These are phyloP conservation scores for Paxillus ammoniavirescens DNA, from an alignment of 768 basidiomycete species.

Conservation along the genomic window DNA sequence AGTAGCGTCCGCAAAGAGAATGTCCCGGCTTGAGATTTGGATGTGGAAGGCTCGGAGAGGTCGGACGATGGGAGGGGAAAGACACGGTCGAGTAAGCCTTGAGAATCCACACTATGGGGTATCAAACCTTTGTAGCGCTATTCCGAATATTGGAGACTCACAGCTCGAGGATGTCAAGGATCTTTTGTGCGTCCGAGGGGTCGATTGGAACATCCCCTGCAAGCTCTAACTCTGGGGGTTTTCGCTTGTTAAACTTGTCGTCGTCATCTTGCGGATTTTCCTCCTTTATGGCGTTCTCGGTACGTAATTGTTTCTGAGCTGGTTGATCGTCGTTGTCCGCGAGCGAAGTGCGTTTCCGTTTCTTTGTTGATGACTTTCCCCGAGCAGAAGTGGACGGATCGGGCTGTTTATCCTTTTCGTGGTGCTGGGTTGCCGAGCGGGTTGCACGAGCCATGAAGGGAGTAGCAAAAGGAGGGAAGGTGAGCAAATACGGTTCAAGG, in stretches of 20 bases:
- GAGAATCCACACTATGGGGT: constrained; percentile 57
- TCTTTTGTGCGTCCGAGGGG: constrained; percentile 45
- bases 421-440: constrained; percentile 51
- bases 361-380: constrained; percentile 44
- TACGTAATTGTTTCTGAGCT: constrained; percentile 48
- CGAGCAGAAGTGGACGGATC: constrained; percentile 22
- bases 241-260: constrained; percentile 16
- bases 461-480: constrained; percentile 6
- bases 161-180: constrained; percentile 61
- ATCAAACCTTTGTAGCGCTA: constrained; percentile 3
- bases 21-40: constrained; percentile 30
- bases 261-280: constrained; percentile 25
- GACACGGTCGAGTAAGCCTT: constrained; percentile 78
- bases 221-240: constrained; percentile 30
- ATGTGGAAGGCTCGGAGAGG: constrained; percentile 41
- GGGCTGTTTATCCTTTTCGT: constrained; percentile 36
- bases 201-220: constrained; percentile 49
- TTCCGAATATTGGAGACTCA: constrained; percentile 26
- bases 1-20: constrained; percentile 60
- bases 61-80: constrained; percentile 51
- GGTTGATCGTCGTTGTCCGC: constrained; percentile 48
- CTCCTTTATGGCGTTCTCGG: constrained; percentile 34
- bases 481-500: background rate
- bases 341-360: constrained; percentile 63
- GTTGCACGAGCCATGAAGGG: constrained; percentile 72